Conservation (phyloP, 2,329 filamentous ascomycete species). For the Sarocladiaceae sp. region DNA sequence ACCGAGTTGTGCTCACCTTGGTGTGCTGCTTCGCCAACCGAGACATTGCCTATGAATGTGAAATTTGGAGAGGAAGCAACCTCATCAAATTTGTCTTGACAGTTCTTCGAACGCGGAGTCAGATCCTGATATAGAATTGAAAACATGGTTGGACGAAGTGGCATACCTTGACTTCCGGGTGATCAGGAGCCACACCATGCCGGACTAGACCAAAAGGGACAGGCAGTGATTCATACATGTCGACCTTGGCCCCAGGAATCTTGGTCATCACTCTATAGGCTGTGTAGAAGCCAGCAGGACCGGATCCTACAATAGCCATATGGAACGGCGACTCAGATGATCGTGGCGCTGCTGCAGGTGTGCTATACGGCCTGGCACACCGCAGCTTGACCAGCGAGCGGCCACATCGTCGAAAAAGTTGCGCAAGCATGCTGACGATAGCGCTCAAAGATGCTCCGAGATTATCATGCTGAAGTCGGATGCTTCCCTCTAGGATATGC, state of each 20-base stretch:
- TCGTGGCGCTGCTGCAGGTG: conserved; percentile 12
- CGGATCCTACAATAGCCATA: conserved; percentile 85
- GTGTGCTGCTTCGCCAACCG: conserved; percentile 54
- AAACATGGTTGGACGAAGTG: too few relatives aligned
- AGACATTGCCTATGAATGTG: conserved; percentile 84
- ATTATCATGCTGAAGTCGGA: neutral
- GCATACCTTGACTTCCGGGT: conserved; percentile 91
- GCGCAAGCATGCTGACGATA: neutral
- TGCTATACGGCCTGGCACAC: neutral
- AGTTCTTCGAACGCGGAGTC: conserved; percentile 67
- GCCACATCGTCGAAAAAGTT: conserved; percentile 7
- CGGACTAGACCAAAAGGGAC: conserved; percentile 89
- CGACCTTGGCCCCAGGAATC: conserved; percentile 64
- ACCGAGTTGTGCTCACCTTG: conserved; percentile 43
- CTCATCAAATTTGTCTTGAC: conserved; percentile 86
- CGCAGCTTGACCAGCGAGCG: neutral
- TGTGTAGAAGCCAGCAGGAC: conserved; percentile 93
- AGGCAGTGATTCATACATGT: conserved; percentile 94
- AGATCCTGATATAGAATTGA: too few relatives aligned
- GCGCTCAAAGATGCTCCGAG: too few relatives aligned
- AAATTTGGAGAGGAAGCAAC: conserved; percentile 78
- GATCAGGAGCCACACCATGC: conserved; percentile 95
- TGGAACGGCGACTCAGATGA: conserved; percentile 53
- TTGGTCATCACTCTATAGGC: conserved; percentile 78
- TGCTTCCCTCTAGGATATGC: too few relatives aligned